Base-by-base conservation (phyloP, 2,329 filamentous ascomycete genomes). In the Elsinoe batatas region DNA sequence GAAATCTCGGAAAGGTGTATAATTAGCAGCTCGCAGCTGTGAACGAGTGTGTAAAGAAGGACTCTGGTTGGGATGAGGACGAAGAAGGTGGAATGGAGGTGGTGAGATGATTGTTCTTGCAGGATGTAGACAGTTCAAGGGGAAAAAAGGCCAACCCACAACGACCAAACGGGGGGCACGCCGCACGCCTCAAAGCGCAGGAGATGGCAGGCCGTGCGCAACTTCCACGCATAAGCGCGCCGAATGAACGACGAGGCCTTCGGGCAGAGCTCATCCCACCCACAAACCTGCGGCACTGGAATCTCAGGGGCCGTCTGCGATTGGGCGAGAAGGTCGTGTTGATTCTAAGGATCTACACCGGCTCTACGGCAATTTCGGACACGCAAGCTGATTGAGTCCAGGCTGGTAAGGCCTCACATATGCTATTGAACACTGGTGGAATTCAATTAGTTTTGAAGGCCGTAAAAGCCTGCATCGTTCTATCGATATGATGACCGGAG, bases 21-120 rank as follows among this genome's bases (percentile, higher is more conserved):
- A 20, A 51, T 51, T 51, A 51, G 33, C 47, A 51, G 47, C 47
- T 35, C 47, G 30, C 17, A 51, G 47, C 47, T 38, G 47, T 36
- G 47, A 51, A 51, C 47, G 47, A 51, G 47, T 51, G 47, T 51
- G 18, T 51, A 51, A 51, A 38, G 47, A 51, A 33, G 37, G 47
- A 51, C 47, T 51, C 47, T 44, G 47, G 47, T 51, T 51, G 47
- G 32, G 46, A 18, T 15, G 32, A 17, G 44, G 20, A 18, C 5
- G 47, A 51, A 51, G 47, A 51, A 51, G 47, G 47, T 51, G 47
- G 17, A 33, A 51, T 37, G 47, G 47, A 37, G 32, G n/a, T n/a
- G 7, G 22, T 37, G 32, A 36, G 26, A 30, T 30, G 26, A 30
- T 30, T 49, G 47, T 35, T 35, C 26, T 38, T 51, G 46, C 46